Evolutionary conservation across 176 grass and related monocot genomes (phyloP), one percentile per base, ranked within the genome.

Genomic region (Rhipidocladum racemiflorum): DNA sequence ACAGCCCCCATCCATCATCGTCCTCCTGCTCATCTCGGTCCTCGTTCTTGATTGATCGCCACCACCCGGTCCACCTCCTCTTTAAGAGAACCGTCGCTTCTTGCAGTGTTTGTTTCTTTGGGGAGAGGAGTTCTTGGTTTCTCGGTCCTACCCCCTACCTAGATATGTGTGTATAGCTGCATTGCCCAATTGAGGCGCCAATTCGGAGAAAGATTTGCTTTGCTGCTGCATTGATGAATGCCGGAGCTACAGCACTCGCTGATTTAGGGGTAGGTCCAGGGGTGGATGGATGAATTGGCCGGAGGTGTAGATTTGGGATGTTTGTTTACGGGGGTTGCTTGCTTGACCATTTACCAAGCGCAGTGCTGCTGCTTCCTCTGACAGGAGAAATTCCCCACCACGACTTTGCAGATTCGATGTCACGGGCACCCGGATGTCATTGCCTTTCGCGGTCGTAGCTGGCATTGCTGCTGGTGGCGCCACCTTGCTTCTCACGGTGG

Each of bases 371-470:
- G 66, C 67, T 81, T 81, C 10, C 72, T 81, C 68, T 59, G 57
- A 65, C 32, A 5, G 9, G 10, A 57, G 11, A 0, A 82, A 46
- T 1, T 29, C 55, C 65, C 42, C 68, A 61, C 55, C 55, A 23
- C 39, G 7, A 30, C 80, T 60, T 42, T 49, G 86, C 84, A 75
- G 93, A 79, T 92, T 95, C 92, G 79, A 98, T 98, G 95, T 95
- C 84, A 84, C 89, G 83, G 75, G 70, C 83, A 82, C 79, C 90
- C 90, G 90, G 87, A 98, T 98, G 95, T 86, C 87, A 75, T 53
- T 77, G 85, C 87, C 87, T 39, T 73, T 90, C 88, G 90, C 81
- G 79, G 85, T 75, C 28, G 82, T 98, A 95, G 91, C 66, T 63
- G 92, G 92, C 91, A 91, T 90, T 83, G 85, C 86, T 71, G 86